phyloP scores from a whole-genome alignment of 2,329 filamentous ascomycete species.

The Podosphaera fusca region DNA sequence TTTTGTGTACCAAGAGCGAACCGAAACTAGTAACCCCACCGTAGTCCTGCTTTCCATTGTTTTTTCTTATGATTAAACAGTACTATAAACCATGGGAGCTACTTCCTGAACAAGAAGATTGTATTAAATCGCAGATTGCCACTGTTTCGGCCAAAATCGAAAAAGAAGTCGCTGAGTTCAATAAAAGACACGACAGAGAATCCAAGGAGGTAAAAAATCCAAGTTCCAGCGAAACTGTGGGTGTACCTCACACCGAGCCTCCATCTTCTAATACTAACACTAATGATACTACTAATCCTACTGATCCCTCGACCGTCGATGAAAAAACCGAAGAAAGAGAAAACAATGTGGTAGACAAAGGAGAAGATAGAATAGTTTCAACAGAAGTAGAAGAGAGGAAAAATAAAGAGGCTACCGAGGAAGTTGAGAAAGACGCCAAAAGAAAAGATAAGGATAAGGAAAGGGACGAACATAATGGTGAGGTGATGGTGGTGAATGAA shows the following conservation, averaged over 20 bases:
- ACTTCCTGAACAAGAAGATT: conserved; percentile 41
- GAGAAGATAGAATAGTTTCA: conserved; percentile 26
- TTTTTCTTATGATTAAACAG: conserved; percentile 22
- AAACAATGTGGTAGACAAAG: conserved; percentile 42
- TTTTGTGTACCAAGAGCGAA: conserved; percentile 45
- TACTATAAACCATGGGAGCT: conserved; percentile 73
- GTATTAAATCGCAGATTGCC: conserved; percentile 45
- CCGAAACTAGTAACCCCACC: conserved; percentile 45
- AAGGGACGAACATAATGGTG: conserved; percentile 45
- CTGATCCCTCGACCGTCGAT: conserved; percentile 16
- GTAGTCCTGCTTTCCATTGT: not conserved
- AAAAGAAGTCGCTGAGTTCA: conserved; percentile 40
- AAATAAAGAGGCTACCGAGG: no score
- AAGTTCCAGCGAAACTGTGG: conserved; percentile 19
- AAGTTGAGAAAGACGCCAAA: conserved; percentile 4
- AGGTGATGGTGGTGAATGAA: conserved; percentile 61
- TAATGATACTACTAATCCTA: conserved; percentile 8
- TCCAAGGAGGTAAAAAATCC: conserved; percentile 10
- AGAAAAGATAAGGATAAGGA: conserved; percentile 19
- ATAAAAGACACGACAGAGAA: conserved; percentile 19
- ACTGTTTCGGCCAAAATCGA: conserved; percentile 40
- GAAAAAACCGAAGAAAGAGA: conserved; percentile 20
- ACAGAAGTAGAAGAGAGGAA: no score
- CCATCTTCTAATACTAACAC: conserved; percentile 15
- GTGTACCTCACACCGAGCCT: conserved; percentile 22